Evolutionary conservation across 164 flowering plant genomes (phyloP), one percentile per base, ranked within the genome.

Genomic region (Annona cherimola): DNA sequence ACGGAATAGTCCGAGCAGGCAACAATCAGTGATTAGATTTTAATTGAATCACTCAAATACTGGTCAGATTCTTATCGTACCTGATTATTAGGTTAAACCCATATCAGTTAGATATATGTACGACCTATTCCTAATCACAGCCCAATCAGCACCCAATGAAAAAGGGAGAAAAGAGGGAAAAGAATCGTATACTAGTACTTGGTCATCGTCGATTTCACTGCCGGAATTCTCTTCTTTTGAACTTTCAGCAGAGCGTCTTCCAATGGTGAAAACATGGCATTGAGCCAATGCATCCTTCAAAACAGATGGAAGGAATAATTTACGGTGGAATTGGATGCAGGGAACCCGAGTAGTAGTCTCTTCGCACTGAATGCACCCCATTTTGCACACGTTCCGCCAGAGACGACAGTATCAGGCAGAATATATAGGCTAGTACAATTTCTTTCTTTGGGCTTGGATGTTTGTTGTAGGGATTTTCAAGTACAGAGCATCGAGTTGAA

Each of bases 221-320:
- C 69, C 63, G 4, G 72, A 63, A 43, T 69, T 61, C n/a, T 89
- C 90, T 2, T 83, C 85, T 35, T 84, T 83, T 1, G 45, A 62
- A 42, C 61, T 76, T 16, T 85, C 70, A 65, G 42, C 12, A 45
- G 88, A 71, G 11, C 39, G 63, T 62, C 66, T 69, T 45, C 79
- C 70, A 19, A 8, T 16, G 5, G 72, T 40, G 72, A 68, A 81
- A 19, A 42, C 55, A 19, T 69, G 83, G 83, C 89, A 89, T 8
- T 77, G 79, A 68, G 79, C 71, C 39, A 87, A 83, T 9, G 80
- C 87, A 55, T 83, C 84, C 79, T 76, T 86, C 74, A 91, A 61
- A 59, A 75, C 69, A 14, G 84, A 77, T 0, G 35, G 35, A 43
- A 80, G 67, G 3, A 90, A 45, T 20, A 67, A 80, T 57, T 69